A percentile compares a stretch with the other conserved stretches of the same genome.
Conservation (phyloP, 2,329 filamentous ascomycete species). For the Paecilomyces niveus region DNA sequence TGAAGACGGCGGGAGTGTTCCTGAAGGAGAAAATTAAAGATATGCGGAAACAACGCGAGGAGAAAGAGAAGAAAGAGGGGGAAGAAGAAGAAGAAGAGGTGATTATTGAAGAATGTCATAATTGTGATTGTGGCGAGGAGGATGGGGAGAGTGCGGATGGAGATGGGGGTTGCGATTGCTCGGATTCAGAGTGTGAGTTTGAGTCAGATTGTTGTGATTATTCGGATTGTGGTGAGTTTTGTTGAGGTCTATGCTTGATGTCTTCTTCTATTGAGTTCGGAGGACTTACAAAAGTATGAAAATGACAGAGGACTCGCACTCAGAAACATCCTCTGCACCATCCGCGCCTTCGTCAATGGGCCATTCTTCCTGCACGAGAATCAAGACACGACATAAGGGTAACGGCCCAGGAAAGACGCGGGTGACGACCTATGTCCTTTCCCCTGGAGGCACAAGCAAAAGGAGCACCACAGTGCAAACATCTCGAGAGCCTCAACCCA, state of each 20-base stretch:
- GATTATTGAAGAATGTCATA: not conserved
- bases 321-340: not conserved
- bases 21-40: not conserved
- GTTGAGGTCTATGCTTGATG: not conserved
- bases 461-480: not conserved
- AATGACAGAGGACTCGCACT: not conserved
- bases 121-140: not conserved
- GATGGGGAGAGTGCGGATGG: not conserved
- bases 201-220: not conserved
- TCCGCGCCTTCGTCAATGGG: not conserved
- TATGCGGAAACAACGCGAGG: not conserved
- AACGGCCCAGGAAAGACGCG: constrained; percentile 4
- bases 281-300: not conserved
- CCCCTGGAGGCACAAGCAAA: constrained; percentile 1
- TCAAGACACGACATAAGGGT: constrained; percentile 3
- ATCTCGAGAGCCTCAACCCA: not conserved
- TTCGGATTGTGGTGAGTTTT: not conserved
- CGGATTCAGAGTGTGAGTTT: not conserved
- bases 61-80: constrained; percentile 1
- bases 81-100: constrained; percentile 1
- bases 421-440: constrained; percentile 5
- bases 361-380: constrained; percentile 1
- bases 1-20: not conserved
- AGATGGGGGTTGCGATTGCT: not conserved
- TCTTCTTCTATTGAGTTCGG: not conserved